Evolutionary conservation across 768 basidiomycete genomes (phyloP).

Genomic region (Lyophyllum semitale): DNA sequence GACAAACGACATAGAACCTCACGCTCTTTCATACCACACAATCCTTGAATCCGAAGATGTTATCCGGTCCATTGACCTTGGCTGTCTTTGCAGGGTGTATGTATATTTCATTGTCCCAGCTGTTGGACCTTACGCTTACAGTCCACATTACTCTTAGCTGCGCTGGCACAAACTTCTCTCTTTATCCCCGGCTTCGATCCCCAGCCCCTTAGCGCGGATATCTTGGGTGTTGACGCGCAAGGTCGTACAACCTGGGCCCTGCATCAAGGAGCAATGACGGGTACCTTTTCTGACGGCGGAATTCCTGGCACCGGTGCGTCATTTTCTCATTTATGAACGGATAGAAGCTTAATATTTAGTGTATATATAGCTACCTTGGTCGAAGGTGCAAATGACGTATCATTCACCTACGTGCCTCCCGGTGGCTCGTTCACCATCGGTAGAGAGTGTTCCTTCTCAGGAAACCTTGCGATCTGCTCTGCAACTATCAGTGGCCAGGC

Average conservation of each 20-base stretch:
- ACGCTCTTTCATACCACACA: background rate
- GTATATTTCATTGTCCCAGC: background rate
- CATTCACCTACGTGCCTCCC: conserved; percentile 19
- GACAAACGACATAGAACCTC: too few relatives aligned
- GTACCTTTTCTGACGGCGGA: conserved; percentile 4
- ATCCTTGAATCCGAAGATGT: background rate
- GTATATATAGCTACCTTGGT: conserved; percentile 25
- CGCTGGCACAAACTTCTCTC: conserved; percentile 24
- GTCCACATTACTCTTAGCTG: conserved; percentile 17
- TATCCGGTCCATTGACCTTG: background rate
- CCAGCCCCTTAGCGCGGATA: conserved; percentile 28
- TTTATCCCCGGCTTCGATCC: conserved; percentile 27
- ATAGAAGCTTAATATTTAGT: background rate
- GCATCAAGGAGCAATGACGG: conserved; percentile 20
- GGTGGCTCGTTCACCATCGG: conserved; percentile 17
- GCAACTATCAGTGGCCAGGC: conserved; percentile 13
- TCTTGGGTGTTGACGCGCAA: conserved; percentile 24
- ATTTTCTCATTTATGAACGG: background rate
- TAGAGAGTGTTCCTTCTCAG: conserved; percentile 18
- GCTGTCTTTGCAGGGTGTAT: conserved; percentile 6
- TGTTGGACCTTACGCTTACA: background rate
- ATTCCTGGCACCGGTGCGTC: conserved; percentile 21
- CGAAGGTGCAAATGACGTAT: conserved; percentile 23
- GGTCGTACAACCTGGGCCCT: conserved; percentile 28
- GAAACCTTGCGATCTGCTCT: conserved; percentile 22